A percentile compares a stretch with the other conserved stretches of the same genome.
These are phyloP conservation scores for Prunus campanulata DNA, from an alignment of 306 rosid species.

Conservation along the genomic window DNA sequence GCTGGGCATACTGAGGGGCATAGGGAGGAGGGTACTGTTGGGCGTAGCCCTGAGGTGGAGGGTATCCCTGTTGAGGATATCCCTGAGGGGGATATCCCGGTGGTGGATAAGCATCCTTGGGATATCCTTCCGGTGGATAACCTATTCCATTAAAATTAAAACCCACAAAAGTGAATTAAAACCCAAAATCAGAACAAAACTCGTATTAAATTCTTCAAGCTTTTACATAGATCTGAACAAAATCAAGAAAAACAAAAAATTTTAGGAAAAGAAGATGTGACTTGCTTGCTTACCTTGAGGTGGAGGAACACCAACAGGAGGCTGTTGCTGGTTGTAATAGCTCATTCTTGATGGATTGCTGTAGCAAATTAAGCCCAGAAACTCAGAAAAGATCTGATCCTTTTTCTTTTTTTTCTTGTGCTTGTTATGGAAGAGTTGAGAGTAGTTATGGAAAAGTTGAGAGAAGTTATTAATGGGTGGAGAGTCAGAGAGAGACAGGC, in stretches of 20 bases:
- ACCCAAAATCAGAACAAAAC: background rate
- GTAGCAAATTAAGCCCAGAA: background rate
- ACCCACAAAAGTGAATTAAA: background rate
- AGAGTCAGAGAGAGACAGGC: background rate
- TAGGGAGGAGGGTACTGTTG: constrained; percentile 51
- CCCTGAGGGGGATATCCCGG: constrained; percentile 50
- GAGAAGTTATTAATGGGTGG: background rate
- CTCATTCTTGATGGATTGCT: constrained; percentile 43
- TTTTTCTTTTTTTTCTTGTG: background rate
- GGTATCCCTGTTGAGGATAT: constrained; percentile 60
- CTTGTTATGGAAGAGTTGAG: background rate
- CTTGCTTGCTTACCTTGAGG: constrained; percentile 49
- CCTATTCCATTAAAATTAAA: constrained; percentile 32
- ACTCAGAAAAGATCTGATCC: background rate
- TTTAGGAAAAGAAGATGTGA: too few relatives aligned
- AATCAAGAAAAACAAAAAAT: background rate
- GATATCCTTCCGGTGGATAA: constrained; percentile 77
- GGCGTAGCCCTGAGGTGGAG: constrained; percentile 46
- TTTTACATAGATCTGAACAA: constrained; percentile 2
- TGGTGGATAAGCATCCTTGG: constrained; percentile 78
- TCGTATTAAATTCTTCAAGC: background rate
- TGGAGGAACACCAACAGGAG: constrained; percentile 96
- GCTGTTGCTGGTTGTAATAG: constrained; percentile 79
- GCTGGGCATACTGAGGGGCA: constrained; percentile 81
- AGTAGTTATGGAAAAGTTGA: background rate